These are phyloP conservation scores for Apiospora sp. DNA, from an alignment of 2,329 filamentous ascomycete species.

Conservation along the genomic window DNA sequence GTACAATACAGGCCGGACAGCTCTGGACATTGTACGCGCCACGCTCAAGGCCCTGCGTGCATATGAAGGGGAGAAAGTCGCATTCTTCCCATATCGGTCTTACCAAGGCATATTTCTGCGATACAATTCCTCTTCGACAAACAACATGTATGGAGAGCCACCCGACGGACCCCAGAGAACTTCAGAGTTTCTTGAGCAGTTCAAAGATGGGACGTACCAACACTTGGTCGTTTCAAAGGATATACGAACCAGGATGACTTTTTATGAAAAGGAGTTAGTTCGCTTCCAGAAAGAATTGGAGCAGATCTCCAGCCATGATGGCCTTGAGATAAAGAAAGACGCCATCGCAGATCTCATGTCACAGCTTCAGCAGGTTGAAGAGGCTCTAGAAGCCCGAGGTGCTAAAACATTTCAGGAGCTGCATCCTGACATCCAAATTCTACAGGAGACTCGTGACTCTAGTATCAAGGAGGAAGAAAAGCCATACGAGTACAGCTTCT, in stretches of 20 bases:
- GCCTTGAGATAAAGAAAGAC: conserved; percentile 59
- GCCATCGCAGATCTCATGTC: conserved; percentile 60
- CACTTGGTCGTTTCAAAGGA: conserved; percentile 59
- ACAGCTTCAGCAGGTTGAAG: conserved; percentile 64
- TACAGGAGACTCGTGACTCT: background rate
- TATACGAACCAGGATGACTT: conserved; percentile 38
- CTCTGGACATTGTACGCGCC: conserved; percentile 67
- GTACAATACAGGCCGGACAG: conserved; percentile 51
- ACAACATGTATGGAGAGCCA: conserved; percentile 27
- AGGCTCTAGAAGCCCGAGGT: conserved; percentile 60
- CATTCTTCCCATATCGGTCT: background rate
- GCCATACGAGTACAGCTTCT: conserved; percentile 58
- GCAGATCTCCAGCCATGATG: conserved; percentile 41
- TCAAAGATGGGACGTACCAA: conserved; percentile 65
- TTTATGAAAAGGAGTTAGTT: conserved; percentile 41
- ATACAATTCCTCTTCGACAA: background rate
- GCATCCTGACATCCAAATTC: conserved; percentile 58
- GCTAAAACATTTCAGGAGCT: conserved; percentile 74
- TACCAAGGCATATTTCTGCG: background rate
- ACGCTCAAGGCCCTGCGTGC: conserved; percentile 49
- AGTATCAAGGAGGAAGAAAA: conserved; percentile 33
- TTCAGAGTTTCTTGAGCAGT: conserved; percentile 61
- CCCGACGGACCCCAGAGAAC: conserved; percentile 44
- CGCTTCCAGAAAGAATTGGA: conserved; percentile 45
- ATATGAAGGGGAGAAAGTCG: background rate